Evolutionary conservation across 2,329 filamentous ascomycete genomes (phyloP), one percentile per base, ranked within the genome.

Genomic region (Alternaria tenuissima): DNA sequence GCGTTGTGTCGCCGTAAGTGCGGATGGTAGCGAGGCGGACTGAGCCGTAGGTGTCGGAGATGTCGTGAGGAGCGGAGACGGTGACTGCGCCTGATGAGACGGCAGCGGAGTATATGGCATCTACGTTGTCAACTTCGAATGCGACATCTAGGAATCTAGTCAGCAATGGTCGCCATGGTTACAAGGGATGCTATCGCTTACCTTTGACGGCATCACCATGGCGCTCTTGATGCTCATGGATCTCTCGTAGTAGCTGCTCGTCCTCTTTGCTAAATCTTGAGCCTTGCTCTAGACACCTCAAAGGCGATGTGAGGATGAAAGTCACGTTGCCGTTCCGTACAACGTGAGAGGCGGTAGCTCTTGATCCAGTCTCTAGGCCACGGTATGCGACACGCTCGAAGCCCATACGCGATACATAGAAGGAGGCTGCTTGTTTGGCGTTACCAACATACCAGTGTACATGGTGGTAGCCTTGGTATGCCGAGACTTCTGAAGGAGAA

Each of bases 361-460:
- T 88, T 65, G 88, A 92, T 63, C 93, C 93, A 0, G 94, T 97
- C 80, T 97, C 94, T 5, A 97, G 88, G 5, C 94, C 94, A 41
- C 87, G 87, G 80, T 97, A 96, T 63, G 94, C 94, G 58, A 97
- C 80, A 20, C 87, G 87, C 72, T 87, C 84, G 83, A 97, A 97
- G 57, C 93, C 94, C 83, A 97, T 93, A 67, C 93, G 91, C 11
- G 88, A 89, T 68, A 90, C 89, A 81, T 97, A 97, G 82, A 92
- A 97, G 14, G 90, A 87, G 39, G 94, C 94, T 3, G 93, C 92
- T 83, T 97, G 94, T 82, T 97, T 97, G 71, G 94, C 94, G 77
- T 98, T 98, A 76, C 94, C 93, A 30, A 97, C 94, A 83, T 93
- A 97, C 94, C 94, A 97, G 69, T 93, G 94, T 57, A 97, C 87